These are phyloP conservation scores for Sporothrix luriei DNA, from an alignment of 2,329 filamentous ascomycete genomes.

Conservation along the genomic window DNA sequence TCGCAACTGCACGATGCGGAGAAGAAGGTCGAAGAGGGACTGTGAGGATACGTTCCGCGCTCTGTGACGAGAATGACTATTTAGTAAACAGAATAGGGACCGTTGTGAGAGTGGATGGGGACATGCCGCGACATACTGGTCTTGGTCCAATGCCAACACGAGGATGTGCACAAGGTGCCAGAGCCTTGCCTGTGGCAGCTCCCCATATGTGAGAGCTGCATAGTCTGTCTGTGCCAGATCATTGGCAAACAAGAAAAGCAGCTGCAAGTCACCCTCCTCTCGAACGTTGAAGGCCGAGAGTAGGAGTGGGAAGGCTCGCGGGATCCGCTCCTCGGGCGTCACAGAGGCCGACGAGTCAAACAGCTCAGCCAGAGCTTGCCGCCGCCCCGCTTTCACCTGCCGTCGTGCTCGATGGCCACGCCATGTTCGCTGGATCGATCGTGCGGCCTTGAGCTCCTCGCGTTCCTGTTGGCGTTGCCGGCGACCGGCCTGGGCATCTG, in stretches of 20 bases:
- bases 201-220: constrained; percentile 43
- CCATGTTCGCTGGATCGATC: constrained; percentile 78
- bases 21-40: constrained; percentile 31
- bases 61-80: not conserved
- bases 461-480: constrained; percentile 78
- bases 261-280: constrained; percentile 51
- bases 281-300: constrained; percentile 53
- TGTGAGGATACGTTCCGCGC: not conserved
- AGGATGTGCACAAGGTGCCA: constrained; percentile 45
- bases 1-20: constrained; percentile 33
- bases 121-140: constrained; percentile 35
- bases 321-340: constrained; percentile 45
- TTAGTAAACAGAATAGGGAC: not conserved
- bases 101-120: too few relatives aligned
- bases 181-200: constrained; percentile 42
- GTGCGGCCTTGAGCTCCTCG: constrained; percentile 72
- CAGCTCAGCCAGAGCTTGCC: constrained; percentile 63
- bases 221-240: constrained; percentile 48
- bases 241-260: constrained; percentile 52
- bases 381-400: constrained; percentile 58
- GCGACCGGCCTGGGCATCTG: constrained; percentile 84
- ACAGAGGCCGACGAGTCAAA: constrained; percentile 48
- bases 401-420: constrained; percentile 70
- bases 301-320: constrained; percentile 52
- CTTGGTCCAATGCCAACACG: constrained; percentile 41